Base-by-base conservation (phyloP, 2,329 filamentous ascomycete genomes). In the Pochonia chlamydosporia region DNA sequence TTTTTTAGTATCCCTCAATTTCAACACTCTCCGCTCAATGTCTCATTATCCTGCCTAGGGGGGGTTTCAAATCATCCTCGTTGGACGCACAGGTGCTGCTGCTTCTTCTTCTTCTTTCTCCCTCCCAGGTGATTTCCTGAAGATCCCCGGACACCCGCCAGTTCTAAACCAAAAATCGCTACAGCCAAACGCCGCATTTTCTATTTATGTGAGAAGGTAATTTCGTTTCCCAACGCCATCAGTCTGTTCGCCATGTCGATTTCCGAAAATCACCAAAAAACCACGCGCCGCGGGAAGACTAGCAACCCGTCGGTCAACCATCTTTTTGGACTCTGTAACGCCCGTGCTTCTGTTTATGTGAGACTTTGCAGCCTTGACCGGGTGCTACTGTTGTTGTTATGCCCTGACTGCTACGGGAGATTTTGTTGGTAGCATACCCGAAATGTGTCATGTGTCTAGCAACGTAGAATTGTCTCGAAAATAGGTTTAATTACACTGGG, bases 1-100 rank as follows among this genome's bases (percentile, higher is more conserved):
- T 47, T 47, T 46, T 47, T 47, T 47, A 47, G 45, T 18, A 43
- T 24, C 23, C 31, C 42, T 39, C 45, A 46, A 49, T 46, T 42
- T 49, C 47, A 49, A 21, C 39, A 25, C 35, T 31, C 16, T 37
- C 25, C 18, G 35, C 20, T n/a, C 33, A 13, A 39, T 49, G 47
- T 46, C 47, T 49, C 39, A 49, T 20, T 39, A 39, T 31, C n/a
- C 28, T 30, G 5, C 18, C 6, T 26, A n/a, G 25, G n/a, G n/a
- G n/a, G n/a, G n/a, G n/a, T n/a, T n/a, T n/a, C n/a, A n/a, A 24
- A 39, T 43, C 23, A 39, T 24, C 33, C 45, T 43, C 40, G 33
- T 36, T 10, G 13, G 5, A 9, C n/a, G 14, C 20, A 13, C 26
- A 28, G 7, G 26, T 7, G 13, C 13, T 28, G 7, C 26, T 28